Conservation (phyloP, 2,329 filamentous ascomycete genomes). For the Trichoderma lentiforme region DNA sequence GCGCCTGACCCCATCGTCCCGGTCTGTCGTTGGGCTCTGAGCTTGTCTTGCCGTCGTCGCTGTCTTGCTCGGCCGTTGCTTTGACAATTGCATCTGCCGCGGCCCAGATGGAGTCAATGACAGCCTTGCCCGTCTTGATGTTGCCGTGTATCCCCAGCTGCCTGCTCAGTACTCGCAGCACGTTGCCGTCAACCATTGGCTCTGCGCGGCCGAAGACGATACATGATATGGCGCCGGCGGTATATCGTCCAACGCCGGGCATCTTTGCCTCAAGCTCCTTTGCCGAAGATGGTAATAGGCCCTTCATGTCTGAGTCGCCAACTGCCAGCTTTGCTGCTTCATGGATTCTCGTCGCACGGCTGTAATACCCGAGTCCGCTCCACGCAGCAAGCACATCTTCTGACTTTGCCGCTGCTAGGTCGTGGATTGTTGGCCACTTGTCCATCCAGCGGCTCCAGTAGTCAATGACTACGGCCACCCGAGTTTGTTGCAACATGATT, state of each 20-base stretch:
- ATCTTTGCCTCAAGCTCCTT: slow-evolving; percentile 48
- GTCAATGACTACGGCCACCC: slow-evolving; percentile 58
- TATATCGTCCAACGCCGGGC: slow-evolving; percentile 60
- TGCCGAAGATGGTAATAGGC: slow-evolving; percentile 48
- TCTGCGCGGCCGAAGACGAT: slow-evolving; percentile 60
- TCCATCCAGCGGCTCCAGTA: slow-evolving; percentile 63
- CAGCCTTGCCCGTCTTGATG: slow-evolving; percentile 52
- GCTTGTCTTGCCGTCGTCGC: slow-evolving; percentile 21
- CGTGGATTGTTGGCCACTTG: slow-evolving; percentile 57
- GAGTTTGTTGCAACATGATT: slow-evolving; percentile 65
- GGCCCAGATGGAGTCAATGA: slow-evolving; percentile 55
- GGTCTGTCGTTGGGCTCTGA: slow-evolving; percentile 46
- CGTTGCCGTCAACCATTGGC: slow-evolving; percentile 63
- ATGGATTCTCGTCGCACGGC: slow-evolving; percentile 59
- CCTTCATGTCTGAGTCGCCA: slow-evolving; percentile 38
- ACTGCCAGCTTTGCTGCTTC: slow-evolving; percentile 53
- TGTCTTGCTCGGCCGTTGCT: slow-evolving; percentile 42
- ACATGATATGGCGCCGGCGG: slow-evolving; percentile 59
- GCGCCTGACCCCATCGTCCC: slow-evolving; percentile 60
- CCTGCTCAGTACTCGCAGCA: slow-evolving; percentile 57
- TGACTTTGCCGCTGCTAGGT: slow-evolving; percentile 49
- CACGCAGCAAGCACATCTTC: slow-evolving; percentile 58
- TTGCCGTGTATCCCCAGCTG: slow-evolving; percentile 57
- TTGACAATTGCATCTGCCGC: slow-evolving; percentile 55
- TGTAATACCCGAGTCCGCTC: slow-evolving; percentile 63